Conservation (phyloP, 129 eudicot species). For the Artemisia argyi region DNA sequence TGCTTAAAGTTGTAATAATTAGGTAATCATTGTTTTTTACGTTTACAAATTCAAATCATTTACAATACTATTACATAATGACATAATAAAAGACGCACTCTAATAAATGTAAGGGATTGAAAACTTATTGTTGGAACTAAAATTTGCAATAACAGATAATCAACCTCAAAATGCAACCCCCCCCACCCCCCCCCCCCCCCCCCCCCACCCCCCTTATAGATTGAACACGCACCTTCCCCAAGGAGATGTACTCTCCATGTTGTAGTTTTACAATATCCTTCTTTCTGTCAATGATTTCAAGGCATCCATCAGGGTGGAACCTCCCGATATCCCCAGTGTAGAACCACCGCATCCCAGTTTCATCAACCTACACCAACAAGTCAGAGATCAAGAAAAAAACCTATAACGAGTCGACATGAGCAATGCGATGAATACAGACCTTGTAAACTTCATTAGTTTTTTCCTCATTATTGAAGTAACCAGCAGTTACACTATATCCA, state of each 20-base stretch:
- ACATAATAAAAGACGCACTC: not conserved
- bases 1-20: not conserved
- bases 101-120: not conserved
- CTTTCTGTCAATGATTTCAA: conserved; percentile 92
- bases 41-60: not conserved
- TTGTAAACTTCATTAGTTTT: conserved; percentile 87
- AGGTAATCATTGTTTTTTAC: not conserved
- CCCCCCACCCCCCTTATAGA: not conserved
- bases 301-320: conserved; percentile 98
- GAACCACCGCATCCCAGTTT: conserved; percentile 92
- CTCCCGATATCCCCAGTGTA: conserved; percentile 92
- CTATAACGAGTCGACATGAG: conserved; percentile 8
- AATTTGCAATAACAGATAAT: not conserved
- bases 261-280: conserved; percentile 98
- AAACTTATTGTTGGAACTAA: not conserved
- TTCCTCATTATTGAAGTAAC: conserved; percentile 81
- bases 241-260: conserved; percentile 95
- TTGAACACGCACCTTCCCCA: conserved; percentile 68
- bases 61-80: too few relatives aligned
- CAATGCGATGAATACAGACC: conserved; percentile 35
- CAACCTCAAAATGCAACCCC: not conserved
- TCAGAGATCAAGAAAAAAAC: not conserved
- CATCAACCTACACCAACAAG: conserved; percentile 65
- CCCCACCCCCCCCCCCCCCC: not conserved
- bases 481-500: conserved; percentile 78